These are phyloP conservation scores for Colletotrichum sp. DNA, from an alignment of 2,329 filamentous ascomycete genomes.

Conservation along the genomic window DNA sequence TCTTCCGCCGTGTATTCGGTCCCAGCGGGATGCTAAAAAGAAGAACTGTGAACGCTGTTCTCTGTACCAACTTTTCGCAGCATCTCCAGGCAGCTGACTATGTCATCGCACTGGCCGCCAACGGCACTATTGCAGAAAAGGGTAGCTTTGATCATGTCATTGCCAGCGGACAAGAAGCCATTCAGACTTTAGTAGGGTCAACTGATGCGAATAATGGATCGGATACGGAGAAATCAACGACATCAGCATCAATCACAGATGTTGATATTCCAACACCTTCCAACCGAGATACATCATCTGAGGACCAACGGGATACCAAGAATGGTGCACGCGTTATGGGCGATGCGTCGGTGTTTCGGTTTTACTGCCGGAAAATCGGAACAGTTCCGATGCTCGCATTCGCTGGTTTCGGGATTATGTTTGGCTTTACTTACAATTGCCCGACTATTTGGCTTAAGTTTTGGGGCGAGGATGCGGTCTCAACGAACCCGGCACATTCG, in stretches of 20 bases:
- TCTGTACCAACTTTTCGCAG: neutral
- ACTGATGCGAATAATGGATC: neutral
- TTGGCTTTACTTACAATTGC: slow-evolving; percentile 31
- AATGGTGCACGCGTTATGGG: neutral
- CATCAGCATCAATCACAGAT: neutral
- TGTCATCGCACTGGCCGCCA: slow-evolving; percentile 43
- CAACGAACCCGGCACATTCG: slow-evolving; percentile 1
- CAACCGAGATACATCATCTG: neutral
- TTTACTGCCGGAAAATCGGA: neutral
- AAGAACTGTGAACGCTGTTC: neutral
- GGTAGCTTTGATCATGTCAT: slow-evolving; percentile 40
- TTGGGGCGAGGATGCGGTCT: slow-evolving; percentile 37
- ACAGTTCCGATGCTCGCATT: neutral
- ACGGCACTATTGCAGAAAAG: slow-evolving; percentile 45
- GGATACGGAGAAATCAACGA: neutral
- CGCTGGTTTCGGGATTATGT: neutral
- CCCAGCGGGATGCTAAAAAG: slow-evolving; percentile 13
- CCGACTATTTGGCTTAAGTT: slow-evolving; percentile 45
- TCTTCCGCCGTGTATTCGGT: slow-evolving; percentile 33
- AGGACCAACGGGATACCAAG: neutral
- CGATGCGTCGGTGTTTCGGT: neutral
- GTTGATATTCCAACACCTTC: neutral
- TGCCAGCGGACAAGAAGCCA: slow-evolving; percentile 35
- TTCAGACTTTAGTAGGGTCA: slow-evolving; percentile 33
- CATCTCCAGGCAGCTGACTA: slow-evolving; percentile 18